These are phyloP conservation scores for Rhodotorula sp. DNA, from an alignment of 1,284 basidiomycete species.

Conservation along the genomic window DNA sequence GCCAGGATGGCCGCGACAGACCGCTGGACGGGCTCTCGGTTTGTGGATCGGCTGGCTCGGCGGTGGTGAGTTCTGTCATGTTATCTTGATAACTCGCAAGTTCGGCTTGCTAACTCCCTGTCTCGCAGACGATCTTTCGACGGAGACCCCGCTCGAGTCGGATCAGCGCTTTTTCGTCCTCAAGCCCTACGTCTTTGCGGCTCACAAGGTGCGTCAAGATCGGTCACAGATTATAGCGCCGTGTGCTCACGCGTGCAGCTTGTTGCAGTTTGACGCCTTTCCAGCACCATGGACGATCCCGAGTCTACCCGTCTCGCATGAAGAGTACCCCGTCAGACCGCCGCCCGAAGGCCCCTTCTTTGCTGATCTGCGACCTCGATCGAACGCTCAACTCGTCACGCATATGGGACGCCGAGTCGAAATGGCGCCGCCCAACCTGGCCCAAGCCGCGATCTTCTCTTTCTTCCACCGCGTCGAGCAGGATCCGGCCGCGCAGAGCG, in stretches of 20 bases:
- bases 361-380: constrained; percentile 52
- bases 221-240: no score
- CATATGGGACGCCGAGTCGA: constrained; percentile 49
- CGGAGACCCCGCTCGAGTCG: constrained; percentile 50
- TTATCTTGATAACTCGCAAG: neutral
- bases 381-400: constrained; percentile 48
- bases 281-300: constrained; percentile 55
- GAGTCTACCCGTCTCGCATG: constrained; percentile 48
- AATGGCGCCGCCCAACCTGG: constrained; percentile 46
- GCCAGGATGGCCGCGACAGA: constrained; percentile 51
- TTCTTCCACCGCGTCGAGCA: constrained; percentile 50
- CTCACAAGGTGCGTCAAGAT: constrained; percentile 50
- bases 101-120: neutral
- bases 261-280: constrained; percentile 53
- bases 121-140: constrained; percentile 39
- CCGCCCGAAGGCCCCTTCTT: constrained; percentile 49
- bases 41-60: constrained; percentile 42
- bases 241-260: constrained; percentile 2
- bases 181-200: constrained; percentile 57
- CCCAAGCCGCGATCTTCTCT: constrained; percentile 48
- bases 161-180: constrained; percentile 56
- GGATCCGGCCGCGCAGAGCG: constrained; percentile 45
- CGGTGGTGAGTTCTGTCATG: constrained; percentile 15
- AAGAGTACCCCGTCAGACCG: constrained; percentile 27
- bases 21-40: constrained; percentile 43